Base-by-base conservation (phyloP, 345 rosid genomes). In the Citrus australasica region DNA sequence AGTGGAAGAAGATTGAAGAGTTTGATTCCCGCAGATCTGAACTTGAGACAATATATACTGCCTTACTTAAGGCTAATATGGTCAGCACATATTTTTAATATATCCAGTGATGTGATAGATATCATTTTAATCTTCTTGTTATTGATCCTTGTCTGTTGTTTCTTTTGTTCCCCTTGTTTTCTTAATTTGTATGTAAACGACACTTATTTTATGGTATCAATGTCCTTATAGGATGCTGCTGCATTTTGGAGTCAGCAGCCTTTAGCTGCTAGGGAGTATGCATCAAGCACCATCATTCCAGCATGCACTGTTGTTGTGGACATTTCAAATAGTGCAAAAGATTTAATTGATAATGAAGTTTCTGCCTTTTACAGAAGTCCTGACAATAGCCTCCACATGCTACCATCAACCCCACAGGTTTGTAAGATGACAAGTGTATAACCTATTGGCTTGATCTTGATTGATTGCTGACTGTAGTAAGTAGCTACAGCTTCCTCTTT, bases 1-100 rank as follows among this genome's bases (percentile, higher is more conserved):
- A 93, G 81, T 93, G 98, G 98, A 93, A 92, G 89, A 95, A 93
- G 86, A 93, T 95, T 77, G 94, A 95, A 85, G 97, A 92, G 85
- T 93, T 95, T 81, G 97, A 95, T 82, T 79, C 94, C 46, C 89
- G 98, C 56, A 90, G 98, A 89, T 92, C 95, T 55, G 95, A 95
- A 86, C 94, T 95, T 79, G 98, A 93, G 87, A 83, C 92, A 48
- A 86, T 95, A 75, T 95, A 92, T 83, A 88, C 87, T 73, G 89
- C 98, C 85, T 80, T 95, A 74, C 88, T 95, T 78, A 92, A 90
- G 90, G 93, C 95, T 80, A 93, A 90, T 82, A 83, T 84, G 97
- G 98, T 94, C 90, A 78, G 83, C 69, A 61, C 38, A n/a, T 21
- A 24, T 35, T 27, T 64, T 74, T 80, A 22, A 40, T 62, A 71